Evolutionary conservation across 2,329 filamentous ascomycete genomes (phyloP).

Genomic region (Tothia fuscella): DNA sequence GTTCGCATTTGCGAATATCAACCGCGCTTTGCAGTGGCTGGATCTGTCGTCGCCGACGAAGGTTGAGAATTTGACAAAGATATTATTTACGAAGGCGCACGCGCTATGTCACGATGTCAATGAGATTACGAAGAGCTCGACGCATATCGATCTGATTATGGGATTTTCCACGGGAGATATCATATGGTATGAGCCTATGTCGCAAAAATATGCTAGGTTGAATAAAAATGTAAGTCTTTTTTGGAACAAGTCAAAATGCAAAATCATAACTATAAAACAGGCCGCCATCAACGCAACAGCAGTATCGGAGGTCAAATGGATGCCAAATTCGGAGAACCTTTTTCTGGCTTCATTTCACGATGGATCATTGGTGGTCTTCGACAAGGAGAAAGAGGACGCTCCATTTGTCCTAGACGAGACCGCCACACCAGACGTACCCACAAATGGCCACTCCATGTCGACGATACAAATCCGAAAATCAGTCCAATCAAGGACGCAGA

Average conservation of each 20-base stretch:
- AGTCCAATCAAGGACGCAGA: slow-evolving; percentile 86
- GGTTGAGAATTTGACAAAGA: slow-evolving; percentile 86
- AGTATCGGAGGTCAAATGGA: slow-evolving; percentile 80
- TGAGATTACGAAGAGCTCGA: slow-evolving; percentile 60
- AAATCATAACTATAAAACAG: slow-evolving; percentile 27
- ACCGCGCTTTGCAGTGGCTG: slow-evolving; percentile 91
- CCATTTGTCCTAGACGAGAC: slow-evolving; percentile 57
- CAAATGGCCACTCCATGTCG: slow-evolving; percentile 20
- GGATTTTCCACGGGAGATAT: slow-evolving; percentile 95
- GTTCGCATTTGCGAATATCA: slow-evolving; percentile 91
- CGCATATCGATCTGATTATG: slow-evolving; percentile 84
- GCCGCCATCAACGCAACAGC: slow-evolving; percentile 79
- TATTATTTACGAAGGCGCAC: slow-evolving; percentile 92
- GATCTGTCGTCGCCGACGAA: slow-evolving; percentile 69
- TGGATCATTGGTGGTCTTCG: slow-evolving; percentile 82
- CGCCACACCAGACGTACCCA: slow-evolving; percentile 2
- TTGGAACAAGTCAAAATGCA: not conserved
- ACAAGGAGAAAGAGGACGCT: slow-evolving; percentile 91
- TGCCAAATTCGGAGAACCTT: slow-evolving; percentile 84
- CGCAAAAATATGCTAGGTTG: slow-evolving; percentile 85
- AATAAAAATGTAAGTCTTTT: slow-evolving; percentile 69
- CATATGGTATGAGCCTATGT: slow-evolving; percentile 96
- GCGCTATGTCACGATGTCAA: slow-evolving; percentile 93
- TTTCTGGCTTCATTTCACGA: slow-evolving; percentile 91
- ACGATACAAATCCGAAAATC: slow-evolving; percentile 72